phyloP scores from a whole-genome alignment of 2,329 filamentous ascomycete genomes.

The Amauroascus niger region DNA sequence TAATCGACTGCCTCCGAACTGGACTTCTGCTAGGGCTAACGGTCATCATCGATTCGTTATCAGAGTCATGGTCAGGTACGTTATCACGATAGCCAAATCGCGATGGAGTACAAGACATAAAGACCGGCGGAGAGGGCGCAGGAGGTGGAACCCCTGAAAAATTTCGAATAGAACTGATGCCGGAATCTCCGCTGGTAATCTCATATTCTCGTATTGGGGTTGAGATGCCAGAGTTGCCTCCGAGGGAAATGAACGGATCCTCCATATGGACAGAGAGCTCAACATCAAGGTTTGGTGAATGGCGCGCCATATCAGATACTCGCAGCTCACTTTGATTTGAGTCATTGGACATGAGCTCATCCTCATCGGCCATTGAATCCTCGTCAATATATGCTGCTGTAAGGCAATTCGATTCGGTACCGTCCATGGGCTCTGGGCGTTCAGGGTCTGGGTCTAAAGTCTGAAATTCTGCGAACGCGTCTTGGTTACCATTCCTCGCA shows the following conservation, averaged over 20 bases:
- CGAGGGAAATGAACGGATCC: slow-evolving; percentile 17
- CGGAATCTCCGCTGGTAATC: slow-evolving; percentile 15
- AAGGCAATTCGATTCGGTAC: neutral
- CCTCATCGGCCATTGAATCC: neutral
- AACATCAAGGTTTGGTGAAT: neutral
- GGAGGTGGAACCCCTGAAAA: slow-evolving; percentile 18
- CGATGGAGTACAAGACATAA: slow-evolving; percentile 8
- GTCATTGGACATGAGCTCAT: neutral
- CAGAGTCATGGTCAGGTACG: slow-evolving; percentile 21
- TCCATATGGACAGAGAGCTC: neutral
- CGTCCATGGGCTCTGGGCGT: neutral
- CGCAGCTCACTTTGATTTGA: slow-evolving; percentile 5
- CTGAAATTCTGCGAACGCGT: neutral
- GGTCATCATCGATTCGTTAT: slow-evolving; percentile 22
- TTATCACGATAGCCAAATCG: slow-evolving; percentile 19
- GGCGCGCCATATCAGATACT: slow-evolving; percentile 2
- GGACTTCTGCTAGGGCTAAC: slow-evolving; percentile 11
- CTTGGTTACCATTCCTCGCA: neutral
- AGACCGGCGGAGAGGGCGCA: slow-evolving; percentile 19
- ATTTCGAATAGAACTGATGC: slow-evolving; percentile 9
- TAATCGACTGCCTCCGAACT: slow-evolving; percentile 8
- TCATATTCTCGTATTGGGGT: slow-evolving; percentile 20
- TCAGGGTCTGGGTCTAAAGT: neutral
- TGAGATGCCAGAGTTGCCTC: slow-evolving; percentile 10
- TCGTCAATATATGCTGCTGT: neutral